Percentiles rank a stretch among this genome's conserved stretches.
Conservation (phyloP, 148 eudicot species). For the Pouteria glomerata region DNA sequence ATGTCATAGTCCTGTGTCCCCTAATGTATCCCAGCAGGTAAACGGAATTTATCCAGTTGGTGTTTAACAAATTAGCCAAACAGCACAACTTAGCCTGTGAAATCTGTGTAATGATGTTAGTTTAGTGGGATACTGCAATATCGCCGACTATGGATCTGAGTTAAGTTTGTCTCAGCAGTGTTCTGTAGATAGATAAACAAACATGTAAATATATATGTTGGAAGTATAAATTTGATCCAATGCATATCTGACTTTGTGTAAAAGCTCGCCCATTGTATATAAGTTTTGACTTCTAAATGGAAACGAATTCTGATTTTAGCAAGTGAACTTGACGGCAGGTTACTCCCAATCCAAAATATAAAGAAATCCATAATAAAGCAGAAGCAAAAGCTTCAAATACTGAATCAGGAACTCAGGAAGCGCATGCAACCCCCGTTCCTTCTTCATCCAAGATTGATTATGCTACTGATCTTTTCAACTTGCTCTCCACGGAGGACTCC, state of each 20-base stretch:
- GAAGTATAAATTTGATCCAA: neutral
- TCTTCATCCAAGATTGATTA: constrained; percentile 36
- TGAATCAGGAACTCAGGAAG: constrained; percentile 3
- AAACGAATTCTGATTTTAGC: neutral
- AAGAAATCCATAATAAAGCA: constrained; percentile 16
- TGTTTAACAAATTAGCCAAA: neutral
- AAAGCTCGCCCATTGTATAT: neutral
- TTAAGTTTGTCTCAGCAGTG: no score
- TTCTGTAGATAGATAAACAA: no score
- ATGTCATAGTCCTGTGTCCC: constrained; percentile 12
- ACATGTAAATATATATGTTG: neutral
- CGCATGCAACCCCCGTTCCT: constrained; percentile 12
- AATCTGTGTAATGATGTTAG: neutral
- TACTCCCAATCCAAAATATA: constrained; percentile 11
- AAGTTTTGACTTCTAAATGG: no score
- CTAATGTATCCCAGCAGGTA: constrained; percentile 26
- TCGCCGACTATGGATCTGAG: neutral
- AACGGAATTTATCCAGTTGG: neutral
- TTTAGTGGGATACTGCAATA: neutral
- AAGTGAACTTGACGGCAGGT: constrained; percentile 24
- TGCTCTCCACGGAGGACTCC: constrained; percentile 33
- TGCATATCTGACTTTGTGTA: neutral
- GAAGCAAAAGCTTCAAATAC: constrained; percentile 13
- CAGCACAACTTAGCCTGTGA: neutral
- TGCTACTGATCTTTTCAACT: constrained; percentile 48